Conservation (phyloP, 2,329 filamentous ascomycete species). For the Sporothrix humicola region DNA sequence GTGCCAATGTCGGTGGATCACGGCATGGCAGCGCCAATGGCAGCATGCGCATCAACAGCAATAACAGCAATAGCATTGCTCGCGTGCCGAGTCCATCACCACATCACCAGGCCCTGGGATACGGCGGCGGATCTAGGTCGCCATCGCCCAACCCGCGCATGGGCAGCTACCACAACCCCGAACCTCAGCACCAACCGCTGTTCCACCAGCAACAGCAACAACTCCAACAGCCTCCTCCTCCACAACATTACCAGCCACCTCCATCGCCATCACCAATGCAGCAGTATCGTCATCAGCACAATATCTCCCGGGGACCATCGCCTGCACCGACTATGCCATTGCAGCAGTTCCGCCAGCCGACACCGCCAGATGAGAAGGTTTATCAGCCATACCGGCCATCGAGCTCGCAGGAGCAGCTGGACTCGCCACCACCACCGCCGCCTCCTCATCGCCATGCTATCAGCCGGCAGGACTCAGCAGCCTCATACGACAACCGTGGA, state of each 20-base stretch:
- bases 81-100: constrained; percentile 32
- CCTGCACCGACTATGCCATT: constrained; percentile 30
- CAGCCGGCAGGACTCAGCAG: constrained; percentile 43
- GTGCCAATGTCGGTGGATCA: constrained; percentile 29
- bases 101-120: constrained; percentile 36
- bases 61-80: neutral
- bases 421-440: constrained; percentile 79
- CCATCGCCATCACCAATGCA: constrained; percentile 24
- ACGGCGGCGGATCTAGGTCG: constrained; percentile 42
- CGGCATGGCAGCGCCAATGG: constrained; percentile 26
- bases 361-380: constrained; percentile 35
- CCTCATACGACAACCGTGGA: constrained; percentile 43
- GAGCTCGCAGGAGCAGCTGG: constrained; percentile 45
- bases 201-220: constrained; percentile 31
- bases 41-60: constrained; percentile 22
- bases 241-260: constrained; percentile 31
- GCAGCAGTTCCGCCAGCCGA: constrained; percentile 38
- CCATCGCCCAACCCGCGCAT: constrained; percentile 37
- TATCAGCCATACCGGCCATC: constrained; percentile 39
- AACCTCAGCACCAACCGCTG: constrained; percentile 29
- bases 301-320: constrained; percentile 35
- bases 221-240: constrained; percentile 22
- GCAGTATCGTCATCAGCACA: constrained; percentile 36
- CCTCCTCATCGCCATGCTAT: constrained; percentile 76
- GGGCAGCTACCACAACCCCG: constrained; percentile 20